Conservation (phyloP, 176 grass and related monocot genomes). For the Pharus latifolius region DNA sequence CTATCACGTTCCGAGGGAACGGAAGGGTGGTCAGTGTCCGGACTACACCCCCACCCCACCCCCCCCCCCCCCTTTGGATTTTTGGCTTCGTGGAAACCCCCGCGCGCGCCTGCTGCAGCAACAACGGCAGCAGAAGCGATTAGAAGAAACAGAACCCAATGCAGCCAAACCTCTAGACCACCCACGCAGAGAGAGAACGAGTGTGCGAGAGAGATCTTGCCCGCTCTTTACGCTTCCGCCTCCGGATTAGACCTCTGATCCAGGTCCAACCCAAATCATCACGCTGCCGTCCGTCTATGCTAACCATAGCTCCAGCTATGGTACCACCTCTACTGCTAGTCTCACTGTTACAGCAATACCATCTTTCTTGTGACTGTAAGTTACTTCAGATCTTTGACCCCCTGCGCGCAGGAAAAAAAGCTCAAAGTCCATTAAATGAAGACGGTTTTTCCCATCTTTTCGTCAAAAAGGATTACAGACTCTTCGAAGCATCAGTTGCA, state of each 20-base stretch:
- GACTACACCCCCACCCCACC: too few relatives aligned
- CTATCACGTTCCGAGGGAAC: constrained; percentile 51
- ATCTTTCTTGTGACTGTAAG: too few relatives aligned
- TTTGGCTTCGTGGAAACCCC: constrained; percentile 27
- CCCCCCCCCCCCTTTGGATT: constrained; percentile 2
- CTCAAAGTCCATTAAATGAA: constrained; percentile 8
- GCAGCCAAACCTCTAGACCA: background rate
- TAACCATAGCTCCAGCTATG: too few relatives aligned
- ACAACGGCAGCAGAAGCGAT: constrained; percentile 4
- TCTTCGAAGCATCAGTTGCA: background rate
- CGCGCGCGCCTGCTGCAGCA: background rate
- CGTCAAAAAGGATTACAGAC: constrained; percentile 11
- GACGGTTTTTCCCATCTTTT: constrained; percentile 18
- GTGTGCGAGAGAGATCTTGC: constrained; percentile 30
- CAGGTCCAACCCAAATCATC: constrained; percentile 29
- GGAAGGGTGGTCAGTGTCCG: constrained; percentile 16
- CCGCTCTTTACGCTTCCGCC: constrained; percentile 37
- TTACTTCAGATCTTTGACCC: constrained; percentile 41
- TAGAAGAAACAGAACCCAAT: constrained; percentile 33
- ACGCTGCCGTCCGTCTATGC: constrained; percentile 1
- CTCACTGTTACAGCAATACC: background rate
- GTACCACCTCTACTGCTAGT: background rate
- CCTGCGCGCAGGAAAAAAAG: background rate
- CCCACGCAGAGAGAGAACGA: background rate
- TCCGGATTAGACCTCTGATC: constrained; percentile 31